phyloP scores from a whole-genome alignment of 495 filamentous ascomycete species.

The Penicillium bovifimosum region DNA sequence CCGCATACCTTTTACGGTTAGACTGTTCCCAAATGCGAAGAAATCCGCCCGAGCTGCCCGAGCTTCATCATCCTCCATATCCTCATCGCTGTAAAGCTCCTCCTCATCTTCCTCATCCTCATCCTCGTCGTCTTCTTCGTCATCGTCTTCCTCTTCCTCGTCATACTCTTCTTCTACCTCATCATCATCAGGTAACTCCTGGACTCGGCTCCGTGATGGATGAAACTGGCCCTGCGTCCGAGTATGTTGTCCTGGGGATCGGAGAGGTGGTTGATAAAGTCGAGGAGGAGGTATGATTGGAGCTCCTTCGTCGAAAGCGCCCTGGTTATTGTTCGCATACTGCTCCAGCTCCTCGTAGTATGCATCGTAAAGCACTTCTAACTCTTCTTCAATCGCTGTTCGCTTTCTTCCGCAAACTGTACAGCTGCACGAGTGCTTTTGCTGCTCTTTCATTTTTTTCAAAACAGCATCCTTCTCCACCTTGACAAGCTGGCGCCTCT shows the following conservation, averaged over 20 bases:
- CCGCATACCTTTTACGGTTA: slow-evolving; percentile 86
- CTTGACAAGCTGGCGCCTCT: slow-evolving; percentile 89
- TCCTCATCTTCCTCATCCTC: slow-evolving; percentile 47
- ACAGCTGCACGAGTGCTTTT: slow-evolving; percentile 98
- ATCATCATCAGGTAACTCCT: slow-evolving; percentile 64
- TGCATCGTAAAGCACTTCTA: slow-evolving; percentile 98
- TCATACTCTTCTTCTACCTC: slow-evolving; percentile 51
- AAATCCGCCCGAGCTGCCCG: slow-evolving; percentile 64
- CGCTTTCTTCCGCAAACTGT: slow-evolving; percentile 95
- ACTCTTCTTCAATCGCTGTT: slow-evolving; percentile 95
- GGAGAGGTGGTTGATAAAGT: slow-evolving; percentile 43
- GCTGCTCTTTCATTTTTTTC: slow-evolving; percentile 99
- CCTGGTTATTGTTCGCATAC: slow-evolving; percentile 87
- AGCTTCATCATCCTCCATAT: slow-evolving; percentile 47
- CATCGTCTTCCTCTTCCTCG: slow-evolving; percentile 41
- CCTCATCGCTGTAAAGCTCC: slow-evolving; percentile 52
- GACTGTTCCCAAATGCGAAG: slow-evolving; percentile 94
- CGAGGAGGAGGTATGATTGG: slow-evolving; percentile 64
- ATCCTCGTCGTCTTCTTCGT: slow-evolving; percentile 54
- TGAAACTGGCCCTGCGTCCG: slow-evolving; percentile 46
- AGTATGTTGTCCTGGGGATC: slow-evolving; percentile 39
- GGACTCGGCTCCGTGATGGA: slow-evolving; percentile 45
- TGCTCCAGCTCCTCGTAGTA: slow-evolving; percentile 98
- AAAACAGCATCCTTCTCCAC: slow-evolving; percentile 98
- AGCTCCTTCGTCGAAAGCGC: slow-evolving; percentile 47